Evolutionary conservation across 208 protist species (phyloP).

Genomic region (Leishmania arabica): DNA sequence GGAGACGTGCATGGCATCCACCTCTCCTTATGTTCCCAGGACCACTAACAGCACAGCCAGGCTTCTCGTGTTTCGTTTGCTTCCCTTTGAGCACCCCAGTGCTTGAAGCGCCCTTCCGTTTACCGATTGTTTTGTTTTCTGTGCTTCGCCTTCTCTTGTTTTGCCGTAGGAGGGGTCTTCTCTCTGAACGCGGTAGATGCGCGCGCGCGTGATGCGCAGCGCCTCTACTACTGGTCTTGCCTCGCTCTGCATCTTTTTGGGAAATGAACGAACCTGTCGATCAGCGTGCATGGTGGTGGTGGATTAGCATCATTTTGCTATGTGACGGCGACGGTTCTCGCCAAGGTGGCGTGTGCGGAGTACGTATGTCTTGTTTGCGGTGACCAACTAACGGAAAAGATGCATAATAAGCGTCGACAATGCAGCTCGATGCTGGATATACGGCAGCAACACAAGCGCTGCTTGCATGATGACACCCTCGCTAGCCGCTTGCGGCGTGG

Average conservation of each 20-base stretch:
- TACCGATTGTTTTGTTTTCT: neutral
- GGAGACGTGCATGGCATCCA: too few relatives aligned
- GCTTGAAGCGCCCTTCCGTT: neutral
- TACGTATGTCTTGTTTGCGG: neutral
- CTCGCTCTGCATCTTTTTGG: neutral
- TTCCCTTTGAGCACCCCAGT: neutral
- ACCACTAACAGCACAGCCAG: neutral
- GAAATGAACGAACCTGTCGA: neutral
- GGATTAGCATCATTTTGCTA: neutral
- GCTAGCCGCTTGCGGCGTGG: neutral
- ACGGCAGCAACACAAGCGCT: too few relatives aligned
- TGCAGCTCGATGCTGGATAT: neutral
- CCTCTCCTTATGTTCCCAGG: neutral
- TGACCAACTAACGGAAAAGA: neutral
- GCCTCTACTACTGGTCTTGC: neutral
- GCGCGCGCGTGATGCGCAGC: neutral
- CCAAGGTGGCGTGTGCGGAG: neutral
- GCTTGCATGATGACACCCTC: neutral
- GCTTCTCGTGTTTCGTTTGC: neutral
- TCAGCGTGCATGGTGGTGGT: neutral
- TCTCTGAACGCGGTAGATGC: neutral
- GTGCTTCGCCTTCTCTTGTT: neutral
- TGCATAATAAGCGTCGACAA: neutral
- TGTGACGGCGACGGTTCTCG: neutral
- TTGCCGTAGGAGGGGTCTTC: neutral